These are phyloP conservation scores for Colletotrichum echinochloae DNA, from an alignment of 2,329 filamentous ascomycete genomes.

Conservation along the genomic window DNA sequence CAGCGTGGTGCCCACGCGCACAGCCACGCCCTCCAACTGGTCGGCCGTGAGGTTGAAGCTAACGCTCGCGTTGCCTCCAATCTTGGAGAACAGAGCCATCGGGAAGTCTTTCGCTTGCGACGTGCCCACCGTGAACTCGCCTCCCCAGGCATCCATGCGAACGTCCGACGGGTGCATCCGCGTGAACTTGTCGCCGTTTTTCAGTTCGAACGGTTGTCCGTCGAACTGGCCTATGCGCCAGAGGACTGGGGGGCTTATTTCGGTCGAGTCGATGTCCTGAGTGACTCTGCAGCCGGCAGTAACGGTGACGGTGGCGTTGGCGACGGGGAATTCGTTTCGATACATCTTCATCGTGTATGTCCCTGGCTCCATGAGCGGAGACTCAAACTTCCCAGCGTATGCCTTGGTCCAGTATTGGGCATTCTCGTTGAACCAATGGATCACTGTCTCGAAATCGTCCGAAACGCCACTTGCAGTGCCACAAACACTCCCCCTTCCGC, in stretches of 20 bases:
- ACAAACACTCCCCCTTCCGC: conserved; percentile 63
- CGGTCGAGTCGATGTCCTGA: conserved; percentile 59
- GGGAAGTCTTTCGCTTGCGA: conserved; percentile 61
- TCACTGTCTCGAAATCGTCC: conserved; percentile 60
- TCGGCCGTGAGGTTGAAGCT: conserved; percentile 60
- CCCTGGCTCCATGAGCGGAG: conserved; percentile 69
- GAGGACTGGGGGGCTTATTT: conserved; percentile 57
- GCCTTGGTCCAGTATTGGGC: conserved; percentile 71
- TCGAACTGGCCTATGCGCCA: conserved; percentile 70
- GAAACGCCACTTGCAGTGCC: conserved; percentile 66
- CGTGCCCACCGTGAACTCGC: conserved; percentile 64
- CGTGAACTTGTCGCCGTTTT: conserved; percentile 68
- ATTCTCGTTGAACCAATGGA: conserved; percentile 68
- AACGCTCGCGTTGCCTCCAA: conserved; percentile 62
- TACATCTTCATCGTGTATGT: conserved; percentile 71
- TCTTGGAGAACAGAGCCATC: conserved; percentile 67
- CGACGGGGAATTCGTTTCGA: conserved; percentile 65
- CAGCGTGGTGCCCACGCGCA: conserved; percentile 69
- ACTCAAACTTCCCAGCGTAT: conserved; percentile 61
- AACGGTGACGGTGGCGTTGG: conserved; percentile 58
- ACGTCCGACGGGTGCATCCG: conserved; percentile 69
- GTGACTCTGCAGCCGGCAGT: conserved; percentile 59
- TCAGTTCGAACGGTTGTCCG: conserved; percentile 66
- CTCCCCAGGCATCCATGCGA: conserved; percentile 65
- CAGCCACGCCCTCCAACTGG: conserved; percentile 58